A percentile compares a stretch with the other conserved stretches of the same genome.
Evolutionary conservation across 75 land plant species (phyloP).

Genomic region (Chamaecyparis obtusa): DNA sequence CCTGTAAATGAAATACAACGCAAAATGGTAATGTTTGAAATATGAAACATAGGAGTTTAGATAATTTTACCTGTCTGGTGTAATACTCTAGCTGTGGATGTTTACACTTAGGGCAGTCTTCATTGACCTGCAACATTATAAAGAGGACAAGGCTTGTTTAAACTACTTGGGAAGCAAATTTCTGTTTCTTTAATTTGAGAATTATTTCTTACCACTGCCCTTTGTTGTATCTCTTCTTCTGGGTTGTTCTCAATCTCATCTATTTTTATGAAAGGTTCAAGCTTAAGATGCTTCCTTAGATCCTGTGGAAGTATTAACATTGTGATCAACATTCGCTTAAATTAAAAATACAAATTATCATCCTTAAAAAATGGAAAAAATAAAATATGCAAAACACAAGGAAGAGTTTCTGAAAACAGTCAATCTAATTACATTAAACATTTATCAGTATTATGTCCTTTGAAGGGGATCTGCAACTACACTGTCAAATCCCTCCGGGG

Average conservation of each 20-base stretch:
- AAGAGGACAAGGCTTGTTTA: slow-evolving; percentile 7
- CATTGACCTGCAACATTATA: slow-evolving; percentile 44
- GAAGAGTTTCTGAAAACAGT: neutral
- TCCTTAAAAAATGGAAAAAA: neutral
- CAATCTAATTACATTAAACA: neutral
- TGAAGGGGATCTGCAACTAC: neutral
- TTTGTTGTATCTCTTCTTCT: slow-evolving; percentile 15
- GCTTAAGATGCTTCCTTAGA: slow-evolving; percentile 28
- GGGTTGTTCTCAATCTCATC: neutral
- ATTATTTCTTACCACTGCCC: slow-evolving; percentile 19
- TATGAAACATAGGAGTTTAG: neutral
- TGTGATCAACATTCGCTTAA: neutral
- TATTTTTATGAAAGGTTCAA: slow-evolving; percentile 24
- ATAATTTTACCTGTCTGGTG: slow-evolving; percentile 52
- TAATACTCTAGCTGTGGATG: slow-evolving; percentile 61
- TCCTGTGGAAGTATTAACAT: slow-evolving; percentile 23
- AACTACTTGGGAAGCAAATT: neutral
- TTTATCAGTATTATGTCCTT: neutral
- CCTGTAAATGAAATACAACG: slow-evolving; percentile 1
- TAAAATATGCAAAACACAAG: neutral
- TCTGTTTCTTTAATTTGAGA: neutral
- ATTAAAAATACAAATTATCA: neutral
- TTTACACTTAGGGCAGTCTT: slow-evolving; percentile 56
- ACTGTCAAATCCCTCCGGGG: neutral
- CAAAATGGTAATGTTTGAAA: neutral